Conservation (phyloP, 306 rosid species). For the Lathyrus aphaca region DNA sequence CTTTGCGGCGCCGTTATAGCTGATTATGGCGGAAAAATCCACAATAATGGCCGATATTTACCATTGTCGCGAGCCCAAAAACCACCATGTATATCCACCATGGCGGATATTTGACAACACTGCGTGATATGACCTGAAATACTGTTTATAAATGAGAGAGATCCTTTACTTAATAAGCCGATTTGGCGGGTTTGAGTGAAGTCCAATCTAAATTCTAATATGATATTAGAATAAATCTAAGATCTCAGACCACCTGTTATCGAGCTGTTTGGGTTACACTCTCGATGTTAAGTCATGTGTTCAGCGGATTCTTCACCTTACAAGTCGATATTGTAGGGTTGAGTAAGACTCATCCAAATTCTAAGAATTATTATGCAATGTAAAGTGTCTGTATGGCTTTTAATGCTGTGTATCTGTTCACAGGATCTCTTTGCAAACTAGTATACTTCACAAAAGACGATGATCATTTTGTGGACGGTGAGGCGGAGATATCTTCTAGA, state of each 20-base stretch:
- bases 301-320: neutral
- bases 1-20: too few relatives aligned
- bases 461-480: slow-evolving; percentile 40
- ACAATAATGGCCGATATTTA: too few relatives aligned
- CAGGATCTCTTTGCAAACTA: slow-evolving; percentile 84
- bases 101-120: too few relatives aligned
- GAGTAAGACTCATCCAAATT: neutral
- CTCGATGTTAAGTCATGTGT: too few relatives aligned
- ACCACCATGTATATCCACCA: too few relatives aligned
- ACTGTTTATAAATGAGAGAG: neutral
- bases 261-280: neutral
- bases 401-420: slow-evolving; percentile 34
- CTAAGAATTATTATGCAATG: neutral
- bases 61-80: too few relatives aligned
- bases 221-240: neutral
- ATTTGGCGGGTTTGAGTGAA: neutral
- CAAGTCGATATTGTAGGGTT: neutral
- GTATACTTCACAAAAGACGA: slow-evolving; percentile 72
- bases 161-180: too few relatives aligned
- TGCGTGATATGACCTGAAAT: neutral
- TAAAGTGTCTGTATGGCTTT: neutral
- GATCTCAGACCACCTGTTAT: neutral
- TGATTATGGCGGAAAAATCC: too few relatives aligned
- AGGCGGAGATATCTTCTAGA: slow-evolving; percentile 46
- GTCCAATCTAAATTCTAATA: neutral